These are phyloP conservation scores for Linnemannia zychae DNA, from an alignment of 192 early-diverging fungal genomes.

Conservation along the genomic window DNA sequence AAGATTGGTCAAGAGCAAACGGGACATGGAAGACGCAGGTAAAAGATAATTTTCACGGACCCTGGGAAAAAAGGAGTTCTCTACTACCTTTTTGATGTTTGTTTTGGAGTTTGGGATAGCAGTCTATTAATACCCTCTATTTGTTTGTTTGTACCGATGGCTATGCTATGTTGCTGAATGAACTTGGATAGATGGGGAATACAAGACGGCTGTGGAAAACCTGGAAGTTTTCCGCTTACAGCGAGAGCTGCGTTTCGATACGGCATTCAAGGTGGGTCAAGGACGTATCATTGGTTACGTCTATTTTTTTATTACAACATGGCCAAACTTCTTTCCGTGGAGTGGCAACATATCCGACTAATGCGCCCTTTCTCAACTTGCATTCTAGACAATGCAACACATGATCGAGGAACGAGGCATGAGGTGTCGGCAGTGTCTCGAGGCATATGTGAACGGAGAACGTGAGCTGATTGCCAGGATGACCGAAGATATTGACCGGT, in stretches of 20 bases:
- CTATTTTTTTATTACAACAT: neutral
- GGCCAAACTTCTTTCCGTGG: neutral
- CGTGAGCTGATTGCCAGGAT: conserved; percentile 12
- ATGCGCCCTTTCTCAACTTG: neutral
- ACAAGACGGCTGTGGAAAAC: conserved; percentile 51
- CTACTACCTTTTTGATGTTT: neutral
- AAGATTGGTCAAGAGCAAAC: conserved; percentile 42
- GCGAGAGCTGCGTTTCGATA: conserved; percentile 37
- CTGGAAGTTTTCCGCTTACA: conserved; percentile 39
- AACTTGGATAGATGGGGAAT: conserved; percentile 40
- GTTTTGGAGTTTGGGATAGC: neutral
- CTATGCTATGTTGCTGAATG: neutral
- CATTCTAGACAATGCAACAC: conserved; percentile 36
- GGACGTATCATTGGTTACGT: neutral
- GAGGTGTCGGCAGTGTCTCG: conserved; percentile 33
- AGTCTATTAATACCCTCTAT: conserved; percentile 19
- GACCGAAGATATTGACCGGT: conserved; percentile 20
- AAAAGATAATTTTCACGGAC: conserved; percentile 15
- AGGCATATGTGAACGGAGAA: conserved; percentile 37
- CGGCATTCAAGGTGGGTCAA: conserved; percentile 28
- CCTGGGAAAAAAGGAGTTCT: neutral
- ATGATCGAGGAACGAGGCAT: conserved; percentile 45
- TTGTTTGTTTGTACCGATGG: conserved; percentile 11
- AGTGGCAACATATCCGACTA: neutral
- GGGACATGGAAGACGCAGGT: conserved; percentile 55